These are phyloP conservation scores for Leucogyrophana mollusca DNA, from an alignment of 768 basidiomycete species.

Conservation along the genomic window DNA sequence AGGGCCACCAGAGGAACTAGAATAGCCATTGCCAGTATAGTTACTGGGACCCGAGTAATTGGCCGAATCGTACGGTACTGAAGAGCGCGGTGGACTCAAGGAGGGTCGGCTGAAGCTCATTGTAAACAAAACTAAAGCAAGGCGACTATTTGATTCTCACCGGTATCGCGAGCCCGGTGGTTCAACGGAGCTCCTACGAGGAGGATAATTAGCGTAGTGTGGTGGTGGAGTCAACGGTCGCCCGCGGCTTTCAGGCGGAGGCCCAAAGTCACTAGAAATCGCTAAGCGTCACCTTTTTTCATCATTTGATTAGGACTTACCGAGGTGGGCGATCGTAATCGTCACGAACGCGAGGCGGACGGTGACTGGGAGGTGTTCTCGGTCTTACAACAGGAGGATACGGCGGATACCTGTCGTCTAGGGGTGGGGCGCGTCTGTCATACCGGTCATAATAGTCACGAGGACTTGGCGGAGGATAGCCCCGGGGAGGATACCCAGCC, in stretches of 20 bases:
- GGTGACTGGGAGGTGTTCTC: constrained; percentile 53
- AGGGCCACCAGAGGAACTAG: constrained; percentile 34
- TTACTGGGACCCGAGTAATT: constrained; percentile 39
- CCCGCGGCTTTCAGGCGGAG: constrained; percentile 42
- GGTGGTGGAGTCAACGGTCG: constrained; percentile 47
- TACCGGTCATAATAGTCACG: constrained; percentile 62
- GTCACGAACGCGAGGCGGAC: constrained; percentile 53
- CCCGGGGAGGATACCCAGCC: constrained; percentile 51
- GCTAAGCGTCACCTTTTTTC: neutral
- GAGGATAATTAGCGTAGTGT: constrained; percentile 52
- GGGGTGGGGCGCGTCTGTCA: constrained; percentile 45
- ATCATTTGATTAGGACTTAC: constrained; percentile 33
- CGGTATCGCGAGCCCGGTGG: constrained; percentile 41
- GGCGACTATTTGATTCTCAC: constrained; percentile 21
- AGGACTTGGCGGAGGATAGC: constrained; percentile 48
- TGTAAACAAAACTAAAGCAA: constrained; percentile 3
- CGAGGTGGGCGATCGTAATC: constrained; percentile 64
- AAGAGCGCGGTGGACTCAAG: constrained; percentile 56
- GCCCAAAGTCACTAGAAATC: constrained; percentile 12
- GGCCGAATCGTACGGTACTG: constrained; percentile 45
- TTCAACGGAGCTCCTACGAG: constrained; percentile 41
- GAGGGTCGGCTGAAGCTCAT: constrained; percentile 59
- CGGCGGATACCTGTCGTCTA: constrained; percentile 40
- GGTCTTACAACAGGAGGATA: constrained; percentile 48
- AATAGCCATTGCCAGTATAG: constrained; percentile 49